Evolutionary conservation across 495 filamentous ascomycete species (phyloP).

Genomic region (Chaetomium fimeti): DNA sequence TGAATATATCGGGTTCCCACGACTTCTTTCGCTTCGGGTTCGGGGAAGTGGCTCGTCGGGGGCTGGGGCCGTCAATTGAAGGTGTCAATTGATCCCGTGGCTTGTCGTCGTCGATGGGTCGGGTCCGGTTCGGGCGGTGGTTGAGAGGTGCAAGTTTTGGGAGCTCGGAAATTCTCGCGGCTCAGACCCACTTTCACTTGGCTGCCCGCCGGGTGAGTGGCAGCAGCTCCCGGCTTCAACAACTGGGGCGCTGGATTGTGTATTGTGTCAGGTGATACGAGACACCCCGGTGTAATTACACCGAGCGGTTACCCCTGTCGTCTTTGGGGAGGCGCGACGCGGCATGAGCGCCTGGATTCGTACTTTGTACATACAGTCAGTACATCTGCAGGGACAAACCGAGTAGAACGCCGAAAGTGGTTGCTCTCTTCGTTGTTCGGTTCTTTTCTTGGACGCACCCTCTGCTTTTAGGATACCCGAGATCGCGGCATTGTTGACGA

Average conservation of each 20-base stretch:
- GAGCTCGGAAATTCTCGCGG: slow-evolving; percentile 41
- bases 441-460: background rate
- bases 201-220: slow-evolving; percentile 11
- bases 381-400: background rate
- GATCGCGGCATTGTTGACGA: background rate
- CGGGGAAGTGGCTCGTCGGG: slow-evolving; percentile 20
- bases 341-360: background rate
- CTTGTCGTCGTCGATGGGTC: slow-evolving; percentile 33
- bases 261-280: slow-evolving; percentile 24
- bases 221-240: background rate
- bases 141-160: slow-evolving; percentile 30
- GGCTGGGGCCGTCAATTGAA: slow-evolving; percentile 27
- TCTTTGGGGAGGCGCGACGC: background rate
- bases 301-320: slow-evolving; percentile 10
- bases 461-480: background rate
- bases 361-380: background rate
- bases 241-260: no score
- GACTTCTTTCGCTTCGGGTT: slow-evolving; percentile 15
- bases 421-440: background rate
- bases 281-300: slow-evolving; percentile 31
- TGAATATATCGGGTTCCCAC: slow-evolving; percentile 11
- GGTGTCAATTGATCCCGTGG: slow-evolving; percentile 31
- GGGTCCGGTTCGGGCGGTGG: slow-evolving; percentile 25
- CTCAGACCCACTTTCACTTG: slow-evolving; percentile 17
- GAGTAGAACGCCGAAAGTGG: background rate